A percentile compares a stretch with the other conserved stretches of the same genome.
Conservation (phyloP, 345 rosid species). For the Toxicodendron radicans region DNA sequence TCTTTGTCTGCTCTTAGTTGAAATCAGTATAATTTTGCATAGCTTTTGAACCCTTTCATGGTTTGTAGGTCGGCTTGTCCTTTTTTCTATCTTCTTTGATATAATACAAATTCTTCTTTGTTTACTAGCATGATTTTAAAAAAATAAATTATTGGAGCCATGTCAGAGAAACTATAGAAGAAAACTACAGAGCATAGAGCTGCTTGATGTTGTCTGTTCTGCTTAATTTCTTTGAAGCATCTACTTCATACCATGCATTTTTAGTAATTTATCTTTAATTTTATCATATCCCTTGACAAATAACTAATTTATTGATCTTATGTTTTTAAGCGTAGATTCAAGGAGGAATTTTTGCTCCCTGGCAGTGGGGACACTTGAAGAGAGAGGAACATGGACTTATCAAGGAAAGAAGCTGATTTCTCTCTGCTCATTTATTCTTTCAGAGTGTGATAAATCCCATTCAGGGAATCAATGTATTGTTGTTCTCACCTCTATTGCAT, state of each 20-base stretch:
- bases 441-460: constrained; percentile 44
- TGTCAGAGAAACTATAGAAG: constrained; percentile 2
- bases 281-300: not conserved
- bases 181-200: not conserved
- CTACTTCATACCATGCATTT: not conserved
- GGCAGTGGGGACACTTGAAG: constrained; percentile 55
- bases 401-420: constrained; percentile 67
- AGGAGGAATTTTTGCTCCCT: constrained; percentile 64
- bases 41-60: too few species aligned
- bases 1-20: too few species aligned
- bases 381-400: constrained; percentile 67
- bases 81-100: too few species aligned
- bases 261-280: constrained; percentile 2
- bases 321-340: constrained; percentile 51
- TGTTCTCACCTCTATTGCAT: constrained; percentile 55
- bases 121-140: too few species aligned
- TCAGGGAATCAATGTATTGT: constrained; percentile 40
- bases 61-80: too few species aligned
- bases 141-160: not conserved
- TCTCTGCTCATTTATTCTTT: constrained; percentile 66
- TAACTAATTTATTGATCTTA: constrained; percentile 19
- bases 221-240: not conserved
- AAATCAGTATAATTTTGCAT: too few species aligned
- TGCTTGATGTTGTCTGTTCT: not conserved
- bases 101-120: too few species aligned